Percentiles rank a stretch among this genome's conserved stretches.
Evolutionary conservation across 2,329 filamentous ascomycete genomes (phyloP).

Genomic region (Magnaporthales sp.): DNA sequence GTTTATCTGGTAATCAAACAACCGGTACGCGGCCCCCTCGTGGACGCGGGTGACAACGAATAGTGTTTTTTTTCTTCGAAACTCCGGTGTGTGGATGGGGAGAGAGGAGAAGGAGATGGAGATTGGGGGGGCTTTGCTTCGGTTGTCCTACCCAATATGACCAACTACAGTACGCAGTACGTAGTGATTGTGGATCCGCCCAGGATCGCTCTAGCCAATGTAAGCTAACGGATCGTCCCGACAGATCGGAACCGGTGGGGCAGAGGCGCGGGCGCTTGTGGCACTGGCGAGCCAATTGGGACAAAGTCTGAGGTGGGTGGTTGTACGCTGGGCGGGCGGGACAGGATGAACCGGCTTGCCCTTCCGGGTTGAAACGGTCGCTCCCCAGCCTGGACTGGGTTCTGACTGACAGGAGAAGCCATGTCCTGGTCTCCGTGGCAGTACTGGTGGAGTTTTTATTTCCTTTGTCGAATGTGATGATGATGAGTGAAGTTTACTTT

Average conservation of each 20-base stretch:
- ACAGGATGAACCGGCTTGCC: neutral
- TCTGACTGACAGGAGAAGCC: neutral
- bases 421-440: neutral
- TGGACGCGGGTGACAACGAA: neutral
- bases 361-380: neutral
- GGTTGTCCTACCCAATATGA: too few relatives aligned
- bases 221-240: too few relatives aligned
- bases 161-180: neutral
- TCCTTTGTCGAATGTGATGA: neutral
- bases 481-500: neutral
- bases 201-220: too few relatives aligned
- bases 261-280: neutral
- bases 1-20: too few relatives aligned
- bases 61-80: neutral
- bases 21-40: neutral
- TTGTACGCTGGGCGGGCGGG: neutral
- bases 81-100: neutral
- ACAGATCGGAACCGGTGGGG: too few relatives aligned
- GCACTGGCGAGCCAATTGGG: neutral
- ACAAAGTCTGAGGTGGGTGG: neutral
- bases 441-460: neutral
- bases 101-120: too few relatives aligned
- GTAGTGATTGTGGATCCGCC: too few relatives aligned
- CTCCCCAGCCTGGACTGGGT: neutral
- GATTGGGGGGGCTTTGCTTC: too few relatives aligned